Evolutionary conservation across 768 basidiomycete genomes (phyloP), one percentile per base, ranked within the genome.

Genomic region (Kockovaella imperatae): DNA sequence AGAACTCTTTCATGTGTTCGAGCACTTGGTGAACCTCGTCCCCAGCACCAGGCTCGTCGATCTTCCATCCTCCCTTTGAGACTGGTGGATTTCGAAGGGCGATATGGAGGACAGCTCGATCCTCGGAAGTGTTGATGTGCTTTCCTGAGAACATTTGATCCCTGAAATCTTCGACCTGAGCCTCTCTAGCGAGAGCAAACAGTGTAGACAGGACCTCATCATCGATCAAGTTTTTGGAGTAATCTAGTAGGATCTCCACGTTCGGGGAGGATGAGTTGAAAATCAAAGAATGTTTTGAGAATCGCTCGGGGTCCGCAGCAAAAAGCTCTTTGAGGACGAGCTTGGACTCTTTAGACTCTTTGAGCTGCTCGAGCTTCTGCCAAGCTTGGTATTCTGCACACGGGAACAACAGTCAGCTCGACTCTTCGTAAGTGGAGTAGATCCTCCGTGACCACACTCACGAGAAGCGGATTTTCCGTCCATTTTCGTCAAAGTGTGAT

Each of bases 101-200:
- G 51, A 96, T 77, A 72, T 99, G 95, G 2, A 99, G 79, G 5
- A 97, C 95, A 2, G 95, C 87, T 46, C 95, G 88, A 66, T 87
- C 91, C 72, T 97, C 95, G 20, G 89, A 91, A 15, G 91, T 97
- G 76, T 97, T 97, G 78, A 97, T 96, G 73, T 95, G 95, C 70
- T 86, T 82, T 36, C 95, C 93, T 1, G 83, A 72, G 69, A 93
- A 96, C 90, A 97, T 95, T 73, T 81, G 82, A 72, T 96, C 85
- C 45, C 91, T 80, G 69, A 78, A 80, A 18, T 77, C 66, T 78
- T 95, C 89, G 48, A 97, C 80, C 40, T 80, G 74, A 25, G 91
- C 90, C 72, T 97, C 93, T 50, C 80, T 78, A 23, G 82, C 87
- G 50, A 99, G 82, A 13, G 76, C 70, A 57, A 97, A 76, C 40